A percentile compares a stretch with the other conserved stretches of the same genome.
These are phyloP conservation scores for Sherardia arvensis DNA, from an alignment of 257 asterid genomes.

Conservation along the genomic window DNA sequence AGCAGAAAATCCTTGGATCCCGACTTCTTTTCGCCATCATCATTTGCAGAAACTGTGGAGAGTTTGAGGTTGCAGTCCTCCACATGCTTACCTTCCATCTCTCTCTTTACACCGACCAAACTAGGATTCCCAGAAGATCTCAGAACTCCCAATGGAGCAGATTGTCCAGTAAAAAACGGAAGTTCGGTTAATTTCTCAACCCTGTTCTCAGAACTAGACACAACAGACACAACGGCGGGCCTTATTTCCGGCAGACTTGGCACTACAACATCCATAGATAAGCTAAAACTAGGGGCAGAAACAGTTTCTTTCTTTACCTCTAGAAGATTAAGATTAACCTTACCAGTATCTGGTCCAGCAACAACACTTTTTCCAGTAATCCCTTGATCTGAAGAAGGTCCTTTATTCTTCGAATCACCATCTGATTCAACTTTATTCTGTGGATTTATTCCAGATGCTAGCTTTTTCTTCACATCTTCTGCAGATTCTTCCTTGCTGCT, in stretches of 20 bases:
- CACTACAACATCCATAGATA: constrained; percentile 11
- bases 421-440: background rate
- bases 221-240: constrained; percentile 18
- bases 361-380: constrained; percentile 14
- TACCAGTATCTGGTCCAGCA: constrained; percentile 26
- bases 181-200: constrained; percentile 18
- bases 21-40: constrained; percentile 21
- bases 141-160: constrained; percentile 16
- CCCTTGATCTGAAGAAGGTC: constrained; percentile 19
- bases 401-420: background rate
- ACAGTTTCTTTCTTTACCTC: constrained; percentile 26
- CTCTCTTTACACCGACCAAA: constrained; percentile 29
- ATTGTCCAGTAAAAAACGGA: constrained; percentile 17
- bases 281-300: background rate
- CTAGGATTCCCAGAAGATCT: constrained; percentile 12
- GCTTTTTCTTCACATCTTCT: constrained; percentile 4
- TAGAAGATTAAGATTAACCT: constrained; percentile 18
- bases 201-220: constrained; percentile 18
- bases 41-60: constrained; percentile 22
- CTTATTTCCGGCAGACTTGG: constrained; percentile 15
- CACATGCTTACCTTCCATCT: constrained; percentile 24
- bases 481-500: background rate
- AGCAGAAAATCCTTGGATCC: constrained; percentile 27
- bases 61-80: constrained; percentile 24
- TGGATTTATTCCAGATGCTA: constrained; percentile 6